Conservation (phyloP, 306 rosid genomes). For the Styphnolobium japonicum region DNA sequence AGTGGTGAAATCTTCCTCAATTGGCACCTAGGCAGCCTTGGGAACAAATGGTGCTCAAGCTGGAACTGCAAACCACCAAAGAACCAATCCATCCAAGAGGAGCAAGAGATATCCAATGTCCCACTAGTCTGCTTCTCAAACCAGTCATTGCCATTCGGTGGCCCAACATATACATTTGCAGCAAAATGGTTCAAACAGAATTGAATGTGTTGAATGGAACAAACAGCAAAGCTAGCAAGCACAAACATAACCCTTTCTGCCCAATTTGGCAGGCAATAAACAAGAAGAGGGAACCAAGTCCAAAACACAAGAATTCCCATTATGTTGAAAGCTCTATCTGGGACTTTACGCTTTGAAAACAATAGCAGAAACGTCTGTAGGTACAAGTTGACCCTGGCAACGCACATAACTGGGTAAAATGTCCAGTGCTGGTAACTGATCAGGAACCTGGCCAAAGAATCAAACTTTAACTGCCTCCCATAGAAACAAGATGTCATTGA, state of each 20-base stretch:
- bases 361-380: conserved; percentile 53
- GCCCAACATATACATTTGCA: conserved; percentile 49
- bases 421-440: conserved; percentile 69
- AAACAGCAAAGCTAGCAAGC: conserved; percentile 49
- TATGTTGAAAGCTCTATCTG: conserved; percentile 54
- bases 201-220: conserved; percentile 57
- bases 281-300: conserved; percentile 73
- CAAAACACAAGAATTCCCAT: conserved; percentile 60
- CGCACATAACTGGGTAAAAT: conserved; percentile 56
- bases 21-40: conserved; percentile 53
- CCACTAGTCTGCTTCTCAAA: conserved; percentile 61
- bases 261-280: conserved; percentile 53
- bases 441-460: conserved; percentile 51
- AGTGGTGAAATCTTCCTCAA: conserved; percentile 56
- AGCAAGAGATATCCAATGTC: conserved; percentile 50
- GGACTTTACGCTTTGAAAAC: conserved; percentile 40
- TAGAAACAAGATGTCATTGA: conserved; percentile 62
- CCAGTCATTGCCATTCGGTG: conserved; percentile 57
- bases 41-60: conserved; percentile 56
- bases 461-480: conserved; percentile 55
- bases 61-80: conserved; percentile 65
- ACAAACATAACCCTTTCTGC: conserved; percentile 57
- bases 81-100: conserved; percentile 65
- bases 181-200: conserved; percentile 66
- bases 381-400: conserved; percentile 63